Conservation (phyloP, 1,284 basidiomycete species). For the Trichosporon coremiiforme region DNA sequence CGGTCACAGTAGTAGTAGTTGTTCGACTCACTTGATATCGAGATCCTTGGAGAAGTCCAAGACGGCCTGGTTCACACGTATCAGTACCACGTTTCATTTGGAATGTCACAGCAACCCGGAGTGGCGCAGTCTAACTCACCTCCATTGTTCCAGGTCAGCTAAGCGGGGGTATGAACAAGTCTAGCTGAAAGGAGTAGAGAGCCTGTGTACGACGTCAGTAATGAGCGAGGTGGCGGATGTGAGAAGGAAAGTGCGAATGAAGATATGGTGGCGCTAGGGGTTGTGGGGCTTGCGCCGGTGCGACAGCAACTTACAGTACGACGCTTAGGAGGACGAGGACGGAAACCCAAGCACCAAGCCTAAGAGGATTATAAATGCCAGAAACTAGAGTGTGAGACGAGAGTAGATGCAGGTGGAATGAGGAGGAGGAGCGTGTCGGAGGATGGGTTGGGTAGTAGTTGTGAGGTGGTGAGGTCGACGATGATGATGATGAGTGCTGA, state of each 20-base stretch:
- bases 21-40: conserved; percentile 63
- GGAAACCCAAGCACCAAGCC: conserved; percentile 8
- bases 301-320: neutral
- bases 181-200: neutral
- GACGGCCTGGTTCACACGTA: conserved; percentile 63
- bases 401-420: neutral
- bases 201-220: conserved; percentile 7
- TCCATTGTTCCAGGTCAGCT: conserved; percentile 41
- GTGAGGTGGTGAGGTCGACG: conserved; percentile 12
- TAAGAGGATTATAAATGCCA: neutral
- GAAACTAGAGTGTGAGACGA: neutral
- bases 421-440: neutral
- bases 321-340: neutral
- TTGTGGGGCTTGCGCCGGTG: neutral
- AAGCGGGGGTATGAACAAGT: neutral
- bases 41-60: conserved; percentile 85
- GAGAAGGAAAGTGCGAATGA: conserved; percentile 5
- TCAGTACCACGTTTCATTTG: conserved; percentile 26
- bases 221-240: conserved; percentile 8
- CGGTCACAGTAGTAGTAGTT: conserved; percentile 1
- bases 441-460: neutral
- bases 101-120: neutral
- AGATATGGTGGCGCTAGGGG: conserved; percentile 14
- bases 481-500: conserved; percentile 17
- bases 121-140: conserved; percentile 34